These are phyloP conservation scores for Glycine latifolia DNA, from an alignment of 306 rosid species.

Conservation along the genomic window DNA sequence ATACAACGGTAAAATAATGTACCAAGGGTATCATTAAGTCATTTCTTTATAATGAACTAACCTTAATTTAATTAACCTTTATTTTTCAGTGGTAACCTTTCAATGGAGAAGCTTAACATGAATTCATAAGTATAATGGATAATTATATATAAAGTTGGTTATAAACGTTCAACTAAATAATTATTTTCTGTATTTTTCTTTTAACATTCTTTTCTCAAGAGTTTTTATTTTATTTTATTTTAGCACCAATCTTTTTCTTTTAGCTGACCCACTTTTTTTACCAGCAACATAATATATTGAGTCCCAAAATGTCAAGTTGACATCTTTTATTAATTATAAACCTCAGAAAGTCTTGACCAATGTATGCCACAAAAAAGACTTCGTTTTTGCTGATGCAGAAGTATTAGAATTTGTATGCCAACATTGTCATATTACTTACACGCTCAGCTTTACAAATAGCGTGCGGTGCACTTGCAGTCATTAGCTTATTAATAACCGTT, in stretches of 20 bases:
- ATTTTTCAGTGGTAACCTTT: neutral
- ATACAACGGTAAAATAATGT: no score
- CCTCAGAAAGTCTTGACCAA: constrained; percentile 7
- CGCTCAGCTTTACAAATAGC: constrained; percentile 19
- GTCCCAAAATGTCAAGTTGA: constrained; percentile 42
- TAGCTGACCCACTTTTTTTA: constrained; percentile 12
- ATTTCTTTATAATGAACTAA: neutral
- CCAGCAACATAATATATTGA: constrained; percentile 23
- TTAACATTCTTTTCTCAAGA: neutral
- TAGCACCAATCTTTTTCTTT: neutral
- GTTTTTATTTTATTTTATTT: neutral
- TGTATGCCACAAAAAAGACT: constrained; percentile 21
- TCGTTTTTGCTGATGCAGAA: constrained; percentile 23
- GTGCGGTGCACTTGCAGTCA: constrained; percentile 51
- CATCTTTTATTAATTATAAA: constrained; percentile 22
- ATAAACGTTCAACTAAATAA: neutral
- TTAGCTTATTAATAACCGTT: constrained; percentile 33
- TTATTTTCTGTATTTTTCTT: neutral
- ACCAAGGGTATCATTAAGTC: no score
- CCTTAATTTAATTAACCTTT: neutral
- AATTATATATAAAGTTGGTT: neutral
- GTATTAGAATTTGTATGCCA: neutral
- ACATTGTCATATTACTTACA: constrained; percentile 1
- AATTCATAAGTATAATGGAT: neutral
- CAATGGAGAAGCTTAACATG: neutral